A percentile compares a stretch with the other conserved stretches of the same genome.
Conservation (phyloP, 139 green algal species). For the Ettlia oleoabundans region DNA sequence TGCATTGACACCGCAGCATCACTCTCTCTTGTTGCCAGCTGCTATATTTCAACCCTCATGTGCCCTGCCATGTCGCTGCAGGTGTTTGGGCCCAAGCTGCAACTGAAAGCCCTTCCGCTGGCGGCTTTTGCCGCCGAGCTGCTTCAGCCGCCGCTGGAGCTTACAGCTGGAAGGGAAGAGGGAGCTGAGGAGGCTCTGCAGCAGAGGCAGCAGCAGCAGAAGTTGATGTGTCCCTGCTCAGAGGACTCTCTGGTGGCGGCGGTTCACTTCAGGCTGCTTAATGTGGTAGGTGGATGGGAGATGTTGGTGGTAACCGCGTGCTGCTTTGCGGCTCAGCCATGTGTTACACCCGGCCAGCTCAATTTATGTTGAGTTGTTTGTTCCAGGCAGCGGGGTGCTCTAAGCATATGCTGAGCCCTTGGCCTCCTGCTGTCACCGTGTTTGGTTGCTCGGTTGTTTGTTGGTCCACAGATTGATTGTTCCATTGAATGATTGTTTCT, state of each 20-base stretch:
- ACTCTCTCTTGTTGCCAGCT: too few species aligned
- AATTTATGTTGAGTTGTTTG: too few species aligned
- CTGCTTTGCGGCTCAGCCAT: too few species aligned
- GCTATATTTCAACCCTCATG: too few species aligned
- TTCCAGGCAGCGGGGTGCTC: too few species aligned
- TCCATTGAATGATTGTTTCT: neutral
- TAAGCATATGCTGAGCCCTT: too few species aligned
- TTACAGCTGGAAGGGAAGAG: too few species aligned
- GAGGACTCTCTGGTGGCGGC: conserved; percentile 31
- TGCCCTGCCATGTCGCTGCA: neutral
- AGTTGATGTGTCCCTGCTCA: conserved; percentile 4
- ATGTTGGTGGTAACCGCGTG: neutral
- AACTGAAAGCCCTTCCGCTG: conserved; percentile 7
- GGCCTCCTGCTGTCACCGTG: neutral
- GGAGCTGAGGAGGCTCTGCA: too few species aligned
- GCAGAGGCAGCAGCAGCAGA: neutral
- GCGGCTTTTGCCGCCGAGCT: conserved; percentile 43
- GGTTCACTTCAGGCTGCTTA: conserved; percentile 49
- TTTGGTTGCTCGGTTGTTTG: too few species aligned
- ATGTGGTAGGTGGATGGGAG: conserved; percentile 22
- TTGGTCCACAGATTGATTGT: too few species aligned
- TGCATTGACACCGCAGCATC: too few species aligned
- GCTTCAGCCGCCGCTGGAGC: conserved; percentile 39
- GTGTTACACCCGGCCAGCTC: too few species aligned
- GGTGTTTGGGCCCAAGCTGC: conserved; percentile 27